phyloP scores from a whole-genome alignment of 2,329 filamentous ascomycete genomes.

The Metarhizium album region DNA sequence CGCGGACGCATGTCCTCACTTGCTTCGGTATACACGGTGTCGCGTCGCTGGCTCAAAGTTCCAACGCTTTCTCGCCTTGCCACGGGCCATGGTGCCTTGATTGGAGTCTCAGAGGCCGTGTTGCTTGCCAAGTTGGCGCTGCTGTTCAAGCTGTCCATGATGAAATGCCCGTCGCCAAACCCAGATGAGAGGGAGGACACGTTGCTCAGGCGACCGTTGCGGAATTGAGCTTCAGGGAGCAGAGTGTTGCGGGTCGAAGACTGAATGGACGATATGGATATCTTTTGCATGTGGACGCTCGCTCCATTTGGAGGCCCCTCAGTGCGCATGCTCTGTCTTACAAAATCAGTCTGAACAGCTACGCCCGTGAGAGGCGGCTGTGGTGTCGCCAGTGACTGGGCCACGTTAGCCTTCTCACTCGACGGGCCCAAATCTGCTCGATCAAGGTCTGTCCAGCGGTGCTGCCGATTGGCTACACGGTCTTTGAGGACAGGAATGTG shows the following conservation, averaged over 20 bases:
- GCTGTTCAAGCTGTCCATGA: conserved; percentile 20
- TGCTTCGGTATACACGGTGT: conserved; percentile 41
- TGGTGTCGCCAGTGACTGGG: neutral
- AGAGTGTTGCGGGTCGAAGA: conserved; percentile 8
- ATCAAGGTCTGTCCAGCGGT: conserved; percentile 24
- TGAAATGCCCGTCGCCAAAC: conserved; percentile 51
- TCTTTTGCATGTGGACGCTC: conserved; percentile 1
- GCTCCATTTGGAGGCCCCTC: neutral
- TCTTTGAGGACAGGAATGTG: conserved; percentile 26
- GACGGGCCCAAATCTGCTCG: conserved; percentile 15
- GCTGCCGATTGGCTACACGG: conserved; percentile 16
- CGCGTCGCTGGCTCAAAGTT: conserved; percentile 19
- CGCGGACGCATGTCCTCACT: conserved; percentile 44
- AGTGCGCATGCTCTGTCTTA: conserved; percentile 3
- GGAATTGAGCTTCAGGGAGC: conserved; percentile 9
- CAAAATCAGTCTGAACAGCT: conserved; percentile 8
- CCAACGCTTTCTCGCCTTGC: conserved; percentile 7
- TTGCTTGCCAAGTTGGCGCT: conserved; percentile 16
- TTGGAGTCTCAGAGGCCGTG: conserved; percentile 9
- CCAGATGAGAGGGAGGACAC: conserved; percentile 53
- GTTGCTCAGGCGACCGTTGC: conserved; percentile 32
- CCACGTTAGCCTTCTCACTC: conserved; percentile 6
- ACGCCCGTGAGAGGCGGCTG: neutral
- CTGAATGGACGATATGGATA: conserved; percentile 5
- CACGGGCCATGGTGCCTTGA: conserved; percentile 7